phyloP scores from a whole-genome alignment of 805 yeast species.

The Nakazawaea ambrosiae region DNA sequence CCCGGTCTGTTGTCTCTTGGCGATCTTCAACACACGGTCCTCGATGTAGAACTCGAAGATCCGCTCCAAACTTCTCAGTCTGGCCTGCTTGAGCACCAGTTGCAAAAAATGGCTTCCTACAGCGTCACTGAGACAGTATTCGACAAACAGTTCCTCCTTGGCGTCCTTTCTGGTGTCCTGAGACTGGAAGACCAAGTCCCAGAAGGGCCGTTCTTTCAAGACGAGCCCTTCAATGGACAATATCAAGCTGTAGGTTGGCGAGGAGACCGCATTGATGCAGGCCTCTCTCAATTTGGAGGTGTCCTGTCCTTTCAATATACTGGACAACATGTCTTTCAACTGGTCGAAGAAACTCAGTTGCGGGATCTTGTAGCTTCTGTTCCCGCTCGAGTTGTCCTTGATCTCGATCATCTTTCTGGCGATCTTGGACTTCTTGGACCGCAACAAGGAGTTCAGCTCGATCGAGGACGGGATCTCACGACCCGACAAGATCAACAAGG shows the following conservation, averaged over 20 bases:
- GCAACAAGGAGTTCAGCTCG: constrained; percentile 58
- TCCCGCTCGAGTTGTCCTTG: constrained; percentile 64
- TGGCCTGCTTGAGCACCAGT: constrained; percentile 55
- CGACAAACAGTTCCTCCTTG: constrained; percentile 74
- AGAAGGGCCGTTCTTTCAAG: constrained; percentile 63
- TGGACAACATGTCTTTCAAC: constrained; percentile 40
- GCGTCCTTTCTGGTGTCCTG: constrained; percentile 44
- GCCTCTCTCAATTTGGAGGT: constrained; percentile 54
- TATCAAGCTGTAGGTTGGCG: constrained; percentile 79
- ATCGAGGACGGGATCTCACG: constrained; percentile 70
- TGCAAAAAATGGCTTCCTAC: constrained; percentile 94
- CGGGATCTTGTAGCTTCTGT: constrained; percentile 64
- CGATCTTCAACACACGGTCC: constrained; percentile 64
- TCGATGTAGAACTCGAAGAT: constrained; percentile 66
- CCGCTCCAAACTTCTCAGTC: constrained; percentile 64
- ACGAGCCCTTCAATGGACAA: constrained; percentile 77
- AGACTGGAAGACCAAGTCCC: constrained; percentile 55
- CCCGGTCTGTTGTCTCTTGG: constrained; percentile 80
- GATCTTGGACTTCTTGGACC: constrained; percentile 78
- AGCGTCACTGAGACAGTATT: constrained; percentile 74
- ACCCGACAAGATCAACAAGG: constrained; percentile 69
- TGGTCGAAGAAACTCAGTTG: constrained; percentile 51
- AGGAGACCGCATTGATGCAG: constrained; percentile 73
- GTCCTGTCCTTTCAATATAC: constrained; percentile 30
- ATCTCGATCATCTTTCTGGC: constrained; percentile 93